Evolutionary conservation across 495 filamentous ascomycete genomes (phyloP).

Genomic region (Podospora pseudopauciseta): DNA sequence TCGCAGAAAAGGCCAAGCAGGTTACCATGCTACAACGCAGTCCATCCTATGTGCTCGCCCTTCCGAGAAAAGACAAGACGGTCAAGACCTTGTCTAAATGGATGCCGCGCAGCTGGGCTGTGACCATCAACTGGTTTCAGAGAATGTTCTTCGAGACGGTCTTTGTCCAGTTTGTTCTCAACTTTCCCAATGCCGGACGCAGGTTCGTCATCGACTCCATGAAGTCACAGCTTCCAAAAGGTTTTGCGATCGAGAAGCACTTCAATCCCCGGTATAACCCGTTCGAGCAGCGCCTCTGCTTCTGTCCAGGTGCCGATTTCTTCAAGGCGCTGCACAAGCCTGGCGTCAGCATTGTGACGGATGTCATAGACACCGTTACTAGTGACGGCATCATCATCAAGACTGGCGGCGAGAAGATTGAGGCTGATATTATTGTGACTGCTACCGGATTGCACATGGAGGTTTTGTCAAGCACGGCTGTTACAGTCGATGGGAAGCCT

Average conservation of each 20-base stretch:
- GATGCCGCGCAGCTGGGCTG: slow-evolving; percentile 41
- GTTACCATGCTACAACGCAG: slow-evolving; percentile 59
- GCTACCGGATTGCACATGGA: slow-evolving; percentile 66
- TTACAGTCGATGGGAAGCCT: slow-evolving; percentile 55
- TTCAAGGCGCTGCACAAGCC: slow-evolving; percentile 57
- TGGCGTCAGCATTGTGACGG: slow-evolving; percentile 62
- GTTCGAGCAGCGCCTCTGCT: slow-evolving; percentile 71
- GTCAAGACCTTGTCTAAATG: slow-evolving; percentile 29
- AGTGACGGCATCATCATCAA: slow-evolving; percentile 54
- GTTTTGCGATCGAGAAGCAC: slow-evolving; percentile 58
- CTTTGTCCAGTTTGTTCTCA: slow-evolving; percentile 26
- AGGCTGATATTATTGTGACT: slow-evolving; percentile 70
- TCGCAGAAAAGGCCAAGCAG: slow-evolving; percentile 46
- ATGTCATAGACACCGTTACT: slow-evolving; percentile 62
- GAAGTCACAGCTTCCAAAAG: slow-evolving; percentile 49
- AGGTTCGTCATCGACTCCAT: slow-evolving; percentile 44
- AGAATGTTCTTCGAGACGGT: slow-evolving; percentile 30
- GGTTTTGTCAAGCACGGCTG: slow-evolving; percentile 47
- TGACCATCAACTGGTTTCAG: slow-evolving; percentile 35
- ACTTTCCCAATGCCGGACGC: slow-evolving; percentile 52
- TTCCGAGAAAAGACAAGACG: slow-evolving; percentile 39
- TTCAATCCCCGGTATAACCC: slow-evolving; percentile 70
- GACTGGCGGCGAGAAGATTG: slow-evolving; percentile 57
- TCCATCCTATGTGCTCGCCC: slow-evolving; percentile 55
- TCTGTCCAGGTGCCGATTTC: slow-evolving; percentile 70